Base-by-base conservation (phyloP, 306 rosid species). In the Lablab purpureus region DNA sequence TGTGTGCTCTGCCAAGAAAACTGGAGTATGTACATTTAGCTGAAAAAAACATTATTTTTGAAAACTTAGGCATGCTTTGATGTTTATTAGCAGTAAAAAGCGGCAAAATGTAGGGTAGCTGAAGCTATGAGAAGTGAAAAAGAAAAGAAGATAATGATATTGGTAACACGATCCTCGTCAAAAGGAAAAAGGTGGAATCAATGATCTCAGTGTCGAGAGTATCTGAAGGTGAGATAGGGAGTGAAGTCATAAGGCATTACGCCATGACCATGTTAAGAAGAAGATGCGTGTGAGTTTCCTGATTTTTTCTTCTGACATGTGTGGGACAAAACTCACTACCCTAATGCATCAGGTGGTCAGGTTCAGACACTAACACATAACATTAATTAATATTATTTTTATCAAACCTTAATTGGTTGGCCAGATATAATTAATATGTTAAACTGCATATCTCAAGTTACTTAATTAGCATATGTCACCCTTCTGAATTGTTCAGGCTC, bases 381-480 rank as follows among this genome's bases (percentile, higher is more conserved):
- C 55, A 55, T 36, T 12, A 21, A 21, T 36, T 14, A 51, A 5
- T 72, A 40, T 40, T 72, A 40, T 40, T 14, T 56, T 73, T n/a
- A 41, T n/a, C 18, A 41, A 46, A 7, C 15, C 1, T 43, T 43
- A 43, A 11, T 37, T 30, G 34, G 34, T 54, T 10, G 7, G 17
- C 8, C 23, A n/a, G 8, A 60, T 51, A 80, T 58, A 30, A 58
- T 60, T 30, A 8, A 45, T 60, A 10, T 40, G 3, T 47, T 46
- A 4, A 59, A 60, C 40, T 78, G 21, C 51, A 23, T 27, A 27
- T 8, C 19, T 15, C n/a, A n/a, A n/a, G n/a, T 77, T 56, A 3
- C 22, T 73, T 27, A 2, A 73, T 23, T 77, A 41, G 55, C 46
- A 66, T n/a, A n/a, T 56, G 77, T 83, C 74, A 25, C 79, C 81